phyloP scores from a whole-genome alignment of 306 rosid species.

The Canavalia ensiformis region DNA sequence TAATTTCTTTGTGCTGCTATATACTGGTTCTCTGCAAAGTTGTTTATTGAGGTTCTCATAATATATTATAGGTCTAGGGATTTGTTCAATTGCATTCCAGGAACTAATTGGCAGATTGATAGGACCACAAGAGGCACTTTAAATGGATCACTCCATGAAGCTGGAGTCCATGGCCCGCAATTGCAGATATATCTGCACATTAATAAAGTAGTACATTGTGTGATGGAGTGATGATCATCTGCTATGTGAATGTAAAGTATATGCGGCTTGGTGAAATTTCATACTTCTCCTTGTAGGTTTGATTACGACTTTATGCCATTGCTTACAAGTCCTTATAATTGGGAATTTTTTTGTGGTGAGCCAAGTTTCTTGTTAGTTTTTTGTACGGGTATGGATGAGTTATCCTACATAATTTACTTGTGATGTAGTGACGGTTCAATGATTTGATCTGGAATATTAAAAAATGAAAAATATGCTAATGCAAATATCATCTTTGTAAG shows the following conservation, averaged over 20 bases:
- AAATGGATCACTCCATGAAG: conserved; percentile 26
- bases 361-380: conserved; percentile 28
- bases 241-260: background rate
- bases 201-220: conserved; percentile 9
- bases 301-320: conserved; percentile 5
- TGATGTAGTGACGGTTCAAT: background rate
- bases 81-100: conserved; percentile 14
- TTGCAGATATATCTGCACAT: conserved; percentile 31
- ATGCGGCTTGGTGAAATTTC: conserved; percentile 22
- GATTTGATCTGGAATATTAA: conserved; percentile 24
- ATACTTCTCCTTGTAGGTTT: conserved; percentile 22
- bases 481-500: conserved; percentile 23
- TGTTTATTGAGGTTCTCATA: background rate
- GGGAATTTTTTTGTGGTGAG: conserved; percentile 8
- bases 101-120: conserved; percentile 19
- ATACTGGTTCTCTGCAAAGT: background rate
- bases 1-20: conserved; percentile 16
- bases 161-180: conserved; percentile 21
- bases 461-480: background rate
- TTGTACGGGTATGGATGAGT: background rate
- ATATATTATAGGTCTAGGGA: background rate
- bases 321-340: background rate
- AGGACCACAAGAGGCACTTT: background rate
- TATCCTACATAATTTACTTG: conserved; percentile 5
- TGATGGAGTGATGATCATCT: conserved; percentile 35